These are phyloP conservation scores for Rhizopogon roseolus DNA, from an alignment of 768 basidiomycete genomes.

Conservation along the genomic window DNA sequence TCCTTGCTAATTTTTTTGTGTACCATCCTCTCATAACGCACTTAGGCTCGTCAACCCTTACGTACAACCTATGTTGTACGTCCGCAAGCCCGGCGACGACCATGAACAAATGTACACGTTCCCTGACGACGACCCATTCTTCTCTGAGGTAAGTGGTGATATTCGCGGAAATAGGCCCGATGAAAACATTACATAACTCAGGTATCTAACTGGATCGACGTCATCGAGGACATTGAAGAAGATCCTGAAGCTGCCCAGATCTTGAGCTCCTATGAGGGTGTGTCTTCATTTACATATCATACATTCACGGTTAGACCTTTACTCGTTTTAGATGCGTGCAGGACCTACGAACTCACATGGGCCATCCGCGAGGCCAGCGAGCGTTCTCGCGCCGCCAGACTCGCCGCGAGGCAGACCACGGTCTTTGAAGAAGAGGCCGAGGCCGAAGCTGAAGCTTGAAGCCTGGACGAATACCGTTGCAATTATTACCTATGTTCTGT, in stretches of 20 bases:
- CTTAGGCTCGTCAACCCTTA: conserved; percentile 88
- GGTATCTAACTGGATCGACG: conserved; percentile 83
- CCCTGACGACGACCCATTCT: conserved; percentile 87
- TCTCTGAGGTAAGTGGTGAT: conserved; percentile 61
- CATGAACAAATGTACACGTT: conserved; percentile 66
- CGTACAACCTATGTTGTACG: conserved; percentile 81
- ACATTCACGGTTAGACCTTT: conserved; percentile 1
- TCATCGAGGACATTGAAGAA: conserved; percentile 86
- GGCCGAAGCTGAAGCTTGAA: conserved; percentile 17
- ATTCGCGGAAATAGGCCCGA: neutral
- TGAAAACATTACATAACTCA: conserved; percentile 8
- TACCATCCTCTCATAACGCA: conserved; percentile 6
- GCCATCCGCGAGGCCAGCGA: conserved; percentile 83
- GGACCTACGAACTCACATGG: conserved; percentile 91
- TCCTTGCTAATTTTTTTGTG: neutral
- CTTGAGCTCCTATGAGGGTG: conserved; percentile 82
- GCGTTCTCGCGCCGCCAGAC: conserved; percentile 47
- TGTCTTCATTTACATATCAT: neutral
- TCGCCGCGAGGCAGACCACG: conserved; percentile 30
- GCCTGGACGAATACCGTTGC: neutral
- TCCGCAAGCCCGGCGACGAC: conserved; percentile 82
- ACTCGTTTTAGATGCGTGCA: conserved; percentile 61
- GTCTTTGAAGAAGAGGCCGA: conserved; percentile 19
- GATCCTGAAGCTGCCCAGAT: conserved; percentile 78
- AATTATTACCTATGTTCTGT: neutral